phyloP scores from a whole-genome alignment of 345 rosid genomes.

The Cardamine chenopodiifolia region DNA sequence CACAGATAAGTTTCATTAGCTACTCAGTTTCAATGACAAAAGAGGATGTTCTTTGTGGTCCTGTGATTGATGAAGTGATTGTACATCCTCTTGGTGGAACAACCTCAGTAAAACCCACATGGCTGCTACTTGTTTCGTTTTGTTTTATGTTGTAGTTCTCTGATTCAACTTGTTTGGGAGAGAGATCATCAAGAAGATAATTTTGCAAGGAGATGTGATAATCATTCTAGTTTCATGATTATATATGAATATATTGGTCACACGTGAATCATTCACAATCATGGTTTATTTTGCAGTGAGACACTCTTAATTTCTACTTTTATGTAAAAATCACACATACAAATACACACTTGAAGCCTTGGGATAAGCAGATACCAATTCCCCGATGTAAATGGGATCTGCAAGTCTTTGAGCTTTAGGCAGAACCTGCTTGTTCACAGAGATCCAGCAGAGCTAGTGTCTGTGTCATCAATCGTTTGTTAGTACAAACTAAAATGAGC shows the following conservation, averaged over 20 bases:
- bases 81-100: constrained; percentile 45
- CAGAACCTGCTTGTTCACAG: constrained; percentile 79
- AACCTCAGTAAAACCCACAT: constrained; percentile 37
- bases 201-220: constrained; percentile 24
- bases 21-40: constrained; percentile 45
- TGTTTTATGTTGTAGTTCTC: constrained; percentile 40
- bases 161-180: constrained; percentile 30
- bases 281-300: constrained; percentile 23
- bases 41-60: constrained; percentile 60
- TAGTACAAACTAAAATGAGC: not conserved
- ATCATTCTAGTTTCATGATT: constrained; percentile 30
- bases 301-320: constrained; percentile 22
- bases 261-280: constrained; percentile 19
- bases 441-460: constrained; percentile 87
- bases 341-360: constrained; percentile 35
- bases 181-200: not conserved
- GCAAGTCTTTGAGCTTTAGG: constrained; percentile 44
- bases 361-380: constrained; percentile 12
- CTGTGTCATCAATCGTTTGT: constrained; percentile 49
- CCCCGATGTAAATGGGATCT: not conserved
- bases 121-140: constrained; percentile 38
- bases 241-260: constrained; percentile 20
- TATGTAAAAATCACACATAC: constrained; percentile 27
- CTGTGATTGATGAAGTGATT: constrained; percentile 58
- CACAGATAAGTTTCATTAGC: constrained; percentile 60